Percentiles rank a stretch among this genome's conserved stretches.
These are phyloP conservation scores for Reticulascus tulasneorum DNA, from an alignment of 2,329 filamentous ascomycete genomes.

Conservation along the genomic window DNA sequence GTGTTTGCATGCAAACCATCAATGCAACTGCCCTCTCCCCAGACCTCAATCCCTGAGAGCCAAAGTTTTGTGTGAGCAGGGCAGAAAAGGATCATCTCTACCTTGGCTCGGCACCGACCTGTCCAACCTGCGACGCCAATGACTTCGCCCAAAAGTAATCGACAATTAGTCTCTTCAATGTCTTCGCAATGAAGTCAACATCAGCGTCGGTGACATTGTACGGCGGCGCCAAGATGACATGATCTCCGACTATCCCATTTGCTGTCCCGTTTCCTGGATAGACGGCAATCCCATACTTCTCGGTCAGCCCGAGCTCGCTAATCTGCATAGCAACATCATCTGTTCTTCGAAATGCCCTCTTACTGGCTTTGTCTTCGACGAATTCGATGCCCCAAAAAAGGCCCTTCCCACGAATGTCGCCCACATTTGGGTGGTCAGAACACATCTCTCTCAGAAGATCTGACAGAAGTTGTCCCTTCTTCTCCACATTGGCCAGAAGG, in stretches of 20 bases:
- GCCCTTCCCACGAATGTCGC: conserved; percentile 35
- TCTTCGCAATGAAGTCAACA: conserved; percentile 31
- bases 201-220: conserved; percentile 59
- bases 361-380: conserved; percentile 31
- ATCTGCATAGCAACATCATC: conserved; percentile 28
- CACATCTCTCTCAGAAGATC: conserved; percentile 22
- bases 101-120: too few relatives aligned
- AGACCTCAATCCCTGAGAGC: too few relatives aligned
- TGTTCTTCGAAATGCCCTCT: conserved; percentile 29
- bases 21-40: too few relatives aligned
- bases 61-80: too few relatives aligned
- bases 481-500: conserved; percentile 26
- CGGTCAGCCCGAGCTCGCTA: conserved; percentile 16
- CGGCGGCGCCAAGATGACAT: conserved; percentile 65
- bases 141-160: conserved; percentile 43
- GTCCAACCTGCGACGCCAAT: too few relatives aligned
- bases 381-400: conserved; percentile 46
- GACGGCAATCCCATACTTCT: conserved; percentile 37
- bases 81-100: too few relatives aligned
- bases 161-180: conserved; percentile 28
- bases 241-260: conserved; percentile 60
- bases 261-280: conserved; percentile 62
- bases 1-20: too few relatives aligned
- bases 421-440: conserved; percentile 27
- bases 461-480: conserved; percentile 26